These are phyloP conservation scores for Dactylellina cionopaga DNA, from an alignment of 2,329 filamentous ascomycete species.

Conservation along the genomic window DNA sequence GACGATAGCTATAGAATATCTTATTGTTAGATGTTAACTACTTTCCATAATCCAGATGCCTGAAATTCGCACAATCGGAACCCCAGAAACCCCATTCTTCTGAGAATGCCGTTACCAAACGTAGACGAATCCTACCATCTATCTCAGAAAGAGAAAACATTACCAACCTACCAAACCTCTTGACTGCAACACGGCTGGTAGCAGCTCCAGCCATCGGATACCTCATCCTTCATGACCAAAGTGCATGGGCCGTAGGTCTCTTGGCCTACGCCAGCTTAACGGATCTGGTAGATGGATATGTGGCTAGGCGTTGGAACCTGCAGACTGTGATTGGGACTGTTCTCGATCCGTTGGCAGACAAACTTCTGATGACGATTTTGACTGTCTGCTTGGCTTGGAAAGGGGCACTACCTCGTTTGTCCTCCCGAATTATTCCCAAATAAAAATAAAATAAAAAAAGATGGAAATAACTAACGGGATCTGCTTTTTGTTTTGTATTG, in stretches of 20 bases:
- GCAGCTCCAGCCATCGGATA: conserved; percentile 89
- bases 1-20: neutral
- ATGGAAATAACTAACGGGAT: too few relatives aligned
- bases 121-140: conserved; percentile 28
- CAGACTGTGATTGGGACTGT: conserved; percentile 95
- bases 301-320: conserved; percentile 85
- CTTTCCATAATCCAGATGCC: conserved; percentile 1
- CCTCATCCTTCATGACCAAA: conserved; percentile 82
- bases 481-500: too few relatives aligned
- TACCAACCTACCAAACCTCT: conserved; percentile 92
- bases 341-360: conserved; percentile 97
- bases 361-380: conserved; percentile 91
- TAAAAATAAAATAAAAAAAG: conserved; percentile 9
- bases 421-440: neutral
- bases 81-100: neutral
- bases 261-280: conserved; percentile 92
- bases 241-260: conserved; percentile 80
- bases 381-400: conserved; percentile 86
- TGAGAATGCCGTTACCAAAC: conserved; percentile 10
- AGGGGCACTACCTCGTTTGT: conserved; percentile 75
- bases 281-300: conserved; percentile 92
- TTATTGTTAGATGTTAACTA: neutral
- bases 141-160: conserved; percentile 78
- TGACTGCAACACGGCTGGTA: conserved; percentile 85
- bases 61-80: conserved; percentile 10